phyloP scores from a whole-genome alignment of 192 early-diverging fungal genomes.

The Phlyctochytrium arcticum region DNA sequence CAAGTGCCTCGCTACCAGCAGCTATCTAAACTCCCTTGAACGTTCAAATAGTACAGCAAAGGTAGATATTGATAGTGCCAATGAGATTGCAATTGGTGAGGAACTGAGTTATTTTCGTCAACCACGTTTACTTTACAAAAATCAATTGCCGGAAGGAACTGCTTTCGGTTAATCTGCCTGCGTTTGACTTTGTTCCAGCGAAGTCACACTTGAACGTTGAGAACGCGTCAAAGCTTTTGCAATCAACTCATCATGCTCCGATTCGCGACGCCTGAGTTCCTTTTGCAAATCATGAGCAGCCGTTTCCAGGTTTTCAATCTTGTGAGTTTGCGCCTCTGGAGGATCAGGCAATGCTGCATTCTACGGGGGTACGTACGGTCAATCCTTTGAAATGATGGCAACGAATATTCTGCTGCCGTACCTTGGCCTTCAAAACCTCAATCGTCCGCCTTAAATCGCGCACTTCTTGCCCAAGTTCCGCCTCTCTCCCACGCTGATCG shows the following conservation, averaged over 20 bases:
- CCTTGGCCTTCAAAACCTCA: conserved; percentile 15
- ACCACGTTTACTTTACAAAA: too few relatives aligned
- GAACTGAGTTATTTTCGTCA: too few relatives aligned
- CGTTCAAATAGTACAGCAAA: too few relatives aligned
- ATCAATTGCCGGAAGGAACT: too few relatives aligned
- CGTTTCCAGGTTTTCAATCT: conserved; percentile 1
- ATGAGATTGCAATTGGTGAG: too few relatives aligned
- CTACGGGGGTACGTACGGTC: neutral
- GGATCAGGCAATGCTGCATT: neutral
- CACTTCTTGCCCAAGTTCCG: conserved; percentile 8
- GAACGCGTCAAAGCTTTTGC: neutral
- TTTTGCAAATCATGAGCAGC: neutral
- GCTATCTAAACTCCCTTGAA: too few relatives aligned
- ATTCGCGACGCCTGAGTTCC: neutral
- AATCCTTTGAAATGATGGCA: neutral
- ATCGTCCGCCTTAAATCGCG: conserved; percentile 4
- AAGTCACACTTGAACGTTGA: too few relatives aligned
- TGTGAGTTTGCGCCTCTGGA: neutral
- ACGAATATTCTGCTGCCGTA: neutral
- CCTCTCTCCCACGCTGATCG: conserved; percentile 8
- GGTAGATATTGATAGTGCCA: too few relatives aligned
- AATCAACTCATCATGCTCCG: conserved; percentile 11
- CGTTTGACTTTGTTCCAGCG: too few relatives aligned
- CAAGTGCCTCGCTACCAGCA: too few relatives aligned
- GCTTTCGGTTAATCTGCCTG: too few relatives aligned